Base-by-base conservation (phyloP, 2,329 filamentous ascomycete species). In the Claviceps humidiphila region DNA sequence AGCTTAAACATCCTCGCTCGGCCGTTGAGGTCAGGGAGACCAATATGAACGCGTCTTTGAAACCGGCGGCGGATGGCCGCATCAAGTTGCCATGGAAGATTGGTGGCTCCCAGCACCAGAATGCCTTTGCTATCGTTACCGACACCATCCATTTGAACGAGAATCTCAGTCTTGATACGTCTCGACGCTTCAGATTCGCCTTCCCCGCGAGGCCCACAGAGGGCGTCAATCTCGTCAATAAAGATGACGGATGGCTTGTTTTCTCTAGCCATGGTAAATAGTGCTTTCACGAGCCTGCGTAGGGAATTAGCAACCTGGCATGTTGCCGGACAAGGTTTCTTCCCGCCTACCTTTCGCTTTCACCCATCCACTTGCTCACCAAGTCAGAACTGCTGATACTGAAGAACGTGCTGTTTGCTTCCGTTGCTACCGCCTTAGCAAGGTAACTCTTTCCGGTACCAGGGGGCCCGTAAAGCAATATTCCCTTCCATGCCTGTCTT, bases 351-450 rank as follows among this genome's bases (percentile, higher is more conserved):
- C 89, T 82, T 81, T 98, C 93, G 75, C 87, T 94, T 71, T 98
- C 93, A 73, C 93, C 93, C 93, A 98, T 98, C 93, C 93, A 98
- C 67, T 98, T 98, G 68, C 89, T 95, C 55, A 98, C 93, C 68
- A 98, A 69, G 67, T 98, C 93, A 65, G 89, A 95, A 76, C 88
- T 95, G 71, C 88, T 95, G 59, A 98, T 91, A 64, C 89, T 96
- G 78, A 98, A 98, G 67, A 98, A 98, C 3, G 93, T 97, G 70
- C 90, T 96, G 70, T 98, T 97, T 54, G 93, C 93, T 71, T 98
- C 93, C 17, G 93, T 98, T 51, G 93, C 93, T 49, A 98, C 91
- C 2, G 93, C 93, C 70, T 97, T 98, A 56, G 93, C 93, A 51
- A 98, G 74, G 68, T 96, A 96, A 74, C 87, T 93, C 75, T 98